Percentiles rank a stretch among this genome's conserved stretches.
Evolutionary conservation across 2,329 filamentous ascomycete species (phyloP).

Genomic region (Ophioceras dolichostomum): DNA sequence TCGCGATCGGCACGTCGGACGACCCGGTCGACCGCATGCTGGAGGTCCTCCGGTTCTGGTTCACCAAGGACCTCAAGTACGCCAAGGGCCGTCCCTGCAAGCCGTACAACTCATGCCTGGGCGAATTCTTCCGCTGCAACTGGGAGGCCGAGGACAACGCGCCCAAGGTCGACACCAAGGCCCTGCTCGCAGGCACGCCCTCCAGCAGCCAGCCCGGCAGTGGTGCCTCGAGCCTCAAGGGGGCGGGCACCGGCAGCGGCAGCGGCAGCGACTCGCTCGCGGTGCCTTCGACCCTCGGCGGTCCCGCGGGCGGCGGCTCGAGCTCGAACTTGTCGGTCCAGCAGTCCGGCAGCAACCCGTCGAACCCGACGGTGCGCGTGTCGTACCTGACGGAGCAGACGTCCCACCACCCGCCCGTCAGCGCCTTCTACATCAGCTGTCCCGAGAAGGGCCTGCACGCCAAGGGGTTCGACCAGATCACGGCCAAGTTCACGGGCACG

Average conservation of each 20-base stretch:
- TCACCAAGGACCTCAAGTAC: slow-evolving; percentile 98
- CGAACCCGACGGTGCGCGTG: slow-evolving; percentile 53
- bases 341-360: slow-evolving; percentile 28
- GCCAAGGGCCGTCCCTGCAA: slow-evolving; percentile 98
- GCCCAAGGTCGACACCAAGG: slow-evolving; percentile 46
- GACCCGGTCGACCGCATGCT: slow-evolving; percentile 90
- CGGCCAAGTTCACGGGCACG: slow-evolving; percentile 94
- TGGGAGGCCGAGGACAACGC: slow-evolving; percentile 83
- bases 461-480: slow-evolving; percentile 88
- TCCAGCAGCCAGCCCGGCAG: slow-evolving; percentile 23
- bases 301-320: slow-evolving; percentile 9
- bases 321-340: slow-evolving; percentile 35
- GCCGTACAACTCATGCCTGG: slow-evolving; percentile 92
- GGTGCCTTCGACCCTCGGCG: too few species aligned
- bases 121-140: slow-evolving; percentile 96
- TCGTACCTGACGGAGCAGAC: slow-evolving; percentile 97
- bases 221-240: slow-evolving; percentile 35
- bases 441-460: slow-evolving; percentile 82
- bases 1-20: slow-evolving; percentile 74
- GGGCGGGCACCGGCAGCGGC: slow-evolving; percentile 18
- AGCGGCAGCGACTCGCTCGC: slow-evolving; percentile 1
- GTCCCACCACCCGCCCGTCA: slow-evolving; percentile 93
- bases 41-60: slow-evolving; percentile 92
- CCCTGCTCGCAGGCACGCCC: slow-evolving; percentile 16
- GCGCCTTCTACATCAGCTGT: slow-evolving; percentile 88